Conservation (phyloP, 2,329 filamentous ascomycete species). For the Apiospora hydei region DNA sequence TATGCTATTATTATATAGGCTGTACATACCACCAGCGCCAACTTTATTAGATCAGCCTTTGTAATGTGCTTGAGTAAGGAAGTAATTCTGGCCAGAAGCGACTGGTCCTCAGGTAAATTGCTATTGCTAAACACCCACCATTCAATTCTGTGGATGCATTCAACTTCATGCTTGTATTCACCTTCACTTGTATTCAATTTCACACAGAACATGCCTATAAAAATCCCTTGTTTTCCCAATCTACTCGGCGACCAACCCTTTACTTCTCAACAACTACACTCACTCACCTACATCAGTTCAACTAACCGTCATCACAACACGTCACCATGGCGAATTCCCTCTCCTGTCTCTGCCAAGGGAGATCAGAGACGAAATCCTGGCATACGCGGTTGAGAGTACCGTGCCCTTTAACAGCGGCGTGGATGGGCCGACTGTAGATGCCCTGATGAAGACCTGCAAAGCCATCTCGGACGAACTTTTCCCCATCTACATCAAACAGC, state of each 20-base stretch:
- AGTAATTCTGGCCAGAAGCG: too few relatives aligned
- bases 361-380: not conserved
- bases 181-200: not conserved
- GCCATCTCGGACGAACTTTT: not conserved
- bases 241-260: not conserved
- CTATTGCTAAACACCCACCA: too few relatives aligned
- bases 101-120: too few relatives aligned
- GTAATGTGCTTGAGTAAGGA: too few relatives aligned
- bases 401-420: too few relatives aligned
- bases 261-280: not conserved
- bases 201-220: not conserved
- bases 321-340: not conserved
- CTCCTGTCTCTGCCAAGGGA: not conserved
- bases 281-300: not conserved
- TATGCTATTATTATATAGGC: too few relatives aligned
- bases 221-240: too few relatives aligned
- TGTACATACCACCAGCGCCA: too few relatives aligned
- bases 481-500: accelerated
- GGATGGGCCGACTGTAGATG: not conserved
- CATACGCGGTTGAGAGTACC: not conserved
- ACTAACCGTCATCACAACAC: not conserved
- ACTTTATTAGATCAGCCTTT: too few relatives aligned
- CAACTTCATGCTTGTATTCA: not conserved
- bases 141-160: not conserved
- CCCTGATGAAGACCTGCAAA: not conserved